Evolutionary conservation across 352 stramenopile species (phyloP).

Genomic region (Globisporangium camurandrum): DNA sequence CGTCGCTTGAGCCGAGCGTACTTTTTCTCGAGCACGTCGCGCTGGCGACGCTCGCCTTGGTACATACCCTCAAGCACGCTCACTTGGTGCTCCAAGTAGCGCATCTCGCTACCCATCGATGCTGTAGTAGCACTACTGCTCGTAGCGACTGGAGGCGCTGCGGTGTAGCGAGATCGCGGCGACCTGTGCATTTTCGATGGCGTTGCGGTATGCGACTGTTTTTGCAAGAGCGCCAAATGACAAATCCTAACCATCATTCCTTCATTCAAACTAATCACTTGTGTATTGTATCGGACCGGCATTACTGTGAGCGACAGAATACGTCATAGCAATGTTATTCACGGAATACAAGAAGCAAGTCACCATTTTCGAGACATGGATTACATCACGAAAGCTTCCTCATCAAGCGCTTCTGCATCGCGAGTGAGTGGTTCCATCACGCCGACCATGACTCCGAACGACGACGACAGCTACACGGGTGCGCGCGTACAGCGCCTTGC

Average conservation of each 20-base stretch:
- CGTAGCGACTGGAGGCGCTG: neutral
- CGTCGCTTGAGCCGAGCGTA: conserved; percentile 61
- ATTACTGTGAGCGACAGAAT: neutral
- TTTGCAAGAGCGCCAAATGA: neutral
- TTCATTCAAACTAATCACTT: neutral
- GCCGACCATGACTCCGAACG: neutral
- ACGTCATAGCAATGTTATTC: too few species aligned
- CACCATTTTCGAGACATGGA: neutral
- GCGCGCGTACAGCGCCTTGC: conserved; percentile 27
- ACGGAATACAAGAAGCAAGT: neutral
- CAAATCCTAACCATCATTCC: neutral
- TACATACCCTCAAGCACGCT: conserved; percentile 38
- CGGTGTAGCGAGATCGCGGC: neutral
- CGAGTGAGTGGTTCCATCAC: too few species aligned
- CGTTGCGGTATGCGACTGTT: too few species aligned
- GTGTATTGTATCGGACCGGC: neutral
- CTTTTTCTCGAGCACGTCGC: conserved; percentile 55
- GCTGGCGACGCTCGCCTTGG: conserved; percentile 36
- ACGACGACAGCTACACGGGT: too few species aligned
- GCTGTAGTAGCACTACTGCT: too few species aligned
- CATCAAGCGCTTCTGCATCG: too few species aligned
- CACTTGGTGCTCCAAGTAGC: conserved; percentile 20
- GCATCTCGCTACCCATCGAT: conserved; percentile 3
- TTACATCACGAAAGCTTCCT: too few species aligned
- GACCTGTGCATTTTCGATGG: neutral